These are phyloP conservation scores for Cordyceps cateniannulata DNA, from an alignment of 2,329 filamentous ascomycete species.

Conservation along the genomic window DNA sequence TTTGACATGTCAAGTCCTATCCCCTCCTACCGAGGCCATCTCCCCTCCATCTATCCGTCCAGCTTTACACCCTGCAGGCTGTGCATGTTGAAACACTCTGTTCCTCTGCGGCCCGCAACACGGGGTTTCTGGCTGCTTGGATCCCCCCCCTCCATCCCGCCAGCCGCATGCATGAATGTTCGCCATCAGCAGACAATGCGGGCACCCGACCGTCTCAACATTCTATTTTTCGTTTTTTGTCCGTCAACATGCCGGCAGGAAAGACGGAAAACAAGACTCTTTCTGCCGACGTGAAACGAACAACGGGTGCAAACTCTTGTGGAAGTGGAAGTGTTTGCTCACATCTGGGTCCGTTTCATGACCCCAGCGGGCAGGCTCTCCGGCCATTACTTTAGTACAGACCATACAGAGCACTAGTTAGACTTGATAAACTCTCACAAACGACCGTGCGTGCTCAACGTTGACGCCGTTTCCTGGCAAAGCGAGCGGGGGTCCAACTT, in stretches of 20 bases:
- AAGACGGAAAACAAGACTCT: background rate
- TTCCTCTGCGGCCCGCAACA: background rate
- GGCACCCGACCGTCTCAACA: no score
- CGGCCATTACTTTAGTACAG: background rate
- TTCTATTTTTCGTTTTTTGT: no score
- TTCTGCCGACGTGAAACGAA: background rate
- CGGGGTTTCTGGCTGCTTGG: background rate
- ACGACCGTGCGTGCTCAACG: background rate
- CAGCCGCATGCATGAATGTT: background rate
- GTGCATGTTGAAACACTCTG: constrained; percentile 8
- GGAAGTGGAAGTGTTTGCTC: background rate
- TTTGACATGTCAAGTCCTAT: background rate
- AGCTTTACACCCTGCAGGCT: background rate
- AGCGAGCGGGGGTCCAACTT: background rate
- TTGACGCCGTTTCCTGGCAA: background rate
- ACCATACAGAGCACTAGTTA: no score
- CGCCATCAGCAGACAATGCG: background rate
- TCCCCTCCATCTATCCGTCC: background rate
- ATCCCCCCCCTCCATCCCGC: background rate
- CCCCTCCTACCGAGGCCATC: background rate
- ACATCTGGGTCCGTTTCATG: background rate
- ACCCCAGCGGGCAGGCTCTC: background rate
- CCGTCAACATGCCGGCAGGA: no score
- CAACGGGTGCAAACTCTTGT: background rate
- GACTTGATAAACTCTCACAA: background rate